phyloP scores from a whole-genome alignment of 805 yeast genomes.

The Yamadazyma olivae region DNA sequence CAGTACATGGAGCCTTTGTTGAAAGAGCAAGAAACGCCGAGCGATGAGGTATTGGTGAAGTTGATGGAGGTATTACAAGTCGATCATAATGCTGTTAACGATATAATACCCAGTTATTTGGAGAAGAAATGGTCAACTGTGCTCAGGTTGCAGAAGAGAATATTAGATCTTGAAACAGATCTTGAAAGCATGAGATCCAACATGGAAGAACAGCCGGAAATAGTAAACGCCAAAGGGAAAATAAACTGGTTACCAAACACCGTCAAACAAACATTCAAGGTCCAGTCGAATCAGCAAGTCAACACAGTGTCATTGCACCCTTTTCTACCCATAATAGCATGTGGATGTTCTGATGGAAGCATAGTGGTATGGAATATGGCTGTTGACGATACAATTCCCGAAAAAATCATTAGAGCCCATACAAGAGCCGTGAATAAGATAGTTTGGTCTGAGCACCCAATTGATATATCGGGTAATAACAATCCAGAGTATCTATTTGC shows the following conservation, averaged over 20 bases:
- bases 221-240: slow-evolving; percentile 18
- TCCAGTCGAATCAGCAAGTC: slow-evolving; percentile 55
- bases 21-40: slow-evolving; percentile 4
- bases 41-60: slow-evolving; percentile 12
- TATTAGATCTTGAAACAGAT: slow-evolving; percentile 66
- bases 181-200: slow-evolving; percentile 47
- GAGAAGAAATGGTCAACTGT: slow-evolving; percentile 90
- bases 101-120: slow-evolving; percentile 40
- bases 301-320: slow-evolving; percentile 74
- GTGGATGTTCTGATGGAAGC: slow-evolving; percentile 71
- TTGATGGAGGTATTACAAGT: slow-evolving; percentile 10
- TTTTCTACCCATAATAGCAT: slow-evolving; percentile 56
- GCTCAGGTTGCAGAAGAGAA: slow-evolving; percentile 69
- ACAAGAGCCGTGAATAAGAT: slow-evolving; percentile 63
- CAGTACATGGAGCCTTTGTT: slow-evolving; percentile 45
- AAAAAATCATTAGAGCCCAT: slow-evolving; percentile 68
- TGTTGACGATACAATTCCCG: slow-evolving; percentile 55
- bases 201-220: slow-evolving; percentile 27
- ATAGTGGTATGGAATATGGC: slow-evolving; percentile 67
- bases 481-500: slow-evolving; percentile 34
- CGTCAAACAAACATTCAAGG: slow-evolving; percentile 42
- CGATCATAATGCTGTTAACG: slow-evolving; percentile 8
- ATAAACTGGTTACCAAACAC: slow-evolving; percentile 63
- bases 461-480: slow-evolving; percentile 20
- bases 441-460: slow-evolving; percentile 46